Conservation (phyloP, 2,329 filamentous ascomycete species). For the Cladobotryum mycophilum region DNA sequence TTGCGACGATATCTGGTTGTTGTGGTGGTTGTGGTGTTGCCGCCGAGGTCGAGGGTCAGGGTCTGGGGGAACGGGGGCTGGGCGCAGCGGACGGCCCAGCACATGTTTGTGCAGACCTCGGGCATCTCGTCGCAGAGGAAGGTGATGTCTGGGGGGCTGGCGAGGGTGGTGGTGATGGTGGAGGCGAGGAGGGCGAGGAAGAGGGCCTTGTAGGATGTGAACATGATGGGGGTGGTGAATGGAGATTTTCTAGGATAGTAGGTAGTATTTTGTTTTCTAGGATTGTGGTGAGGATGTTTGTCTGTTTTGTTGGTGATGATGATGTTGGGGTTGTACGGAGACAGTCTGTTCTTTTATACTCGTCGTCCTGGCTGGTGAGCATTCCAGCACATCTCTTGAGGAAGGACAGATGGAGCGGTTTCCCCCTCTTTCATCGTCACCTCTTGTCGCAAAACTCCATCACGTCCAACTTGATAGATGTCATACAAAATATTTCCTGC, state of each 20-base stretch:
- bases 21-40: neutral
- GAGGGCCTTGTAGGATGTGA: slow-evolving; percentile 3
- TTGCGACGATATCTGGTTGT: too few species aligned
- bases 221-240: neutral
- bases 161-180: neutral
- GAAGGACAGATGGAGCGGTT: too few species aligned
- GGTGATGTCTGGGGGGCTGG: slow-evolving; percentile 16
- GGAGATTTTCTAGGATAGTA: neutral
- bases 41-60: slow-evolving; percentile 12
- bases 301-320: too few species aligned
- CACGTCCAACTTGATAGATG: too few species aligned
- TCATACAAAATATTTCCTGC: too few species aligned
- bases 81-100: slow-evolving; percentile 19
- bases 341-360: too few species aligned
- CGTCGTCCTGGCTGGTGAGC: too few species aligned
- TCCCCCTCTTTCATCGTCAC: too few species aligned
- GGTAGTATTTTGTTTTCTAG: neutral
- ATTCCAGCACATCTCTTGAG: too few species aligned
- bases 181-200: neutral
- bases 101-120: slow-evolving; percentile 20
- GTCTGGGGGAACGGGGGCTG: slow-evolving; percentile 12
- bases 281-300: neutral
- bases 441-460: too few species aligned
- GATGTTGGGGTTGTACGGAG: too few species aligned
- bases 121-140: slow-evolving; percentile 16